Evolutionary conservation across 352 stramenopile genomes (phyloP), one percentile per base, ranked within the genome.

Genomic region (Aphanomyces cochlioides): DNA sequence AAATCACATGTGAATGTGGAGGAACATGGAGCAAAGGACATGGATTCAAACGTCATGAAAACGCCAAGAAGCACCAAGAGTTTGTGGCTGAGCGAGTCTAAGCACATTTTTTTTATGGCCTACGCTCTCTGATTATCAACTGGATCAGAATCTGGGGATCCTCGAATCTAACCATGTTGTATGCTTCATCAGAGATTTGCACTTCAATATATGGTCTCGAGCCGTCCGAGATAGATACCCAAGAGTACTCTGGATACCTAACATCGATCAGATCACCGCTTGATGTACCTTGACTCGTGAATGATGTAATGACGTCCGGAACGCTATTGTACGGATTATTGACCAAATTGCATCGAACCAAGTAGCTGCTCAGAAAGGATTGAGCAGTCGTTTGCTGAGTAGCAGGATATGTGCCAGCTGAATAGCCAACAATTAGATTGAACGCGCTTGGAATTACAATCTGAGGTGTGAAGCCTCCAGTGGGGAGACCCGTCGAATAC

Each of bases 401-500:
- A 13, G 13, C 21, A 17, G 54, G 54, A 7, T 19, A 28, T 10
- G 13, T 61, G 13, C 5, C 6, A 45, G 54, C 17, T 19, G 17
- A 17, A 61, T 45, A 61, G 12, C 54, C 54, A 40, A 61, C 7
- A 8, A 61, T 4, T 17, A 45, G 39, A 61, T 37, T 37, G n/a
- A 61, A 61, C 12, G 39, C 21, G n/a, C 5, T 10, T 19, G 54
- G 54, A 38, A 61, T 40, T 12, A 40, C n/a, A 40, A 61, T 12
- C n/a, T 12, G 28, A 21, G 54, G 54, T 40, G 54, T 61, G 21
- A 39, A 61, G 43, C 5, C 6, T 40, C 12, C 36, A 37, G 50
- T 75, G 76, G 53, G 76, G 19, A 54, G 39, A 56, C 45, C 75
- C 75, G 15, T 43, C 58, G 15, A 48, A 19, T 75, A 79, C 7